Conservation (phyloP, 345 rosid genomes). For the Salix dunnii region DNA sequence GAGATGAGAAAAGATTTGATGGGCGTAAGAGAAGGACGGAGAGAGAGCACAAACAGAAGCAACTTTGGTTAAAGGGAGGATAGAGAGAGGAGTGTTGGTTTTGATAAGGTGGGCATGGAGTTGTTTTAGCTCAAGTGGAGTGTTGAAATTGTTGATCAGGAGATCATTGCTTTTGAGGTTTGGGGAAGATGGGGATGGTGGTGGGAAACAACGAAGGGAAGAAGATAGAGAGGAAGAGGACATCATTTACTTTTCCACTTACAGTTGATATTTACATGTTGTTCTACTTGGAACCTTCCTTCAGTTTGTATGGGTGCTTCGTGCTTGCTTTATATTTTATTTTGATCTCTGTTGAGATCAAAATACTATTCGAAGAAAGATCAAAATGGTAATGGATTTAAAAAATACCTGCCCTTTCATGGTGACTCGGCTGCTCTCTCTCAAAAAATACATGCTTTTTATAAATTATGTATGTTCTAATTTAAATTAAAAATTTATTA, state of each 20-base stretch:
- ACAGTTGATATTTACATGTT: too few species aligned
- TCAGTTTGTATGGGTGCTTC: too few species aligned
- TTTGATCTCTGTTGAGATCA: too few species aligned
- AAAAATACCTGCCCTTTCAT: too few species aligned
- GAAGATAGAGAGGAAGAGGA: not conserved
- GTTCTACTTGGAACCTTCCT: too few species aligned
- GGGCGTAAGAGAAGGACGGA: slow-evolving; percentile 25
- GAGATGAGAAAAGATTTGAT: slow-evolving; percentile 11
- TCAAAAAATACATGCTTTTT: too few species aligned
- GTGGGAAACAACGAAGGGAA: not conserved
- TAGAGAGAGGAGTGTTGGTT: slow-evolving; percentile 26
- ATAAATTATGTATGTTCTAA: too few species aligned
- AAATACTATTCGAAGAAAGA: too few species aligned
- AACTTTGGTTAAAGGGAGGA: slow-evolving; percentile 28
- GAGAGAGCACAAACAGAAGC: slow-evolving; percentile 30
- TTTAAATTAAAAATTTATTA: too few species aligned
- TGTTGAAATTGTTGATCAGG: slow-evolving; percentile 29
- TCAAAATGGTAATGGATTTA: too few species aligned
- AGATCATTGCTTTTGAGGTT: not conserved
- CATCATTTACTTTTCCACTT: not conserved
- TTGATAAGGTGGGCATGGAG: slow-evolving; percentile 34
- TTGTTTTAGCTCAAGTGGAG: slow-evolving; percentile 43
- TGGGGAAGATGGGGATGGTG: not conserved
- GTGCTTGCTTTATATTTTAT: too few species aligned
- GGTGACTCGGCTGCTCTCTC: too few species aligned